These are phyloP conservation scores for Podila verticillata DNA, from an alignment of 192 early-diverging fungal genomes.

Conservation along the genomic window DNA sequence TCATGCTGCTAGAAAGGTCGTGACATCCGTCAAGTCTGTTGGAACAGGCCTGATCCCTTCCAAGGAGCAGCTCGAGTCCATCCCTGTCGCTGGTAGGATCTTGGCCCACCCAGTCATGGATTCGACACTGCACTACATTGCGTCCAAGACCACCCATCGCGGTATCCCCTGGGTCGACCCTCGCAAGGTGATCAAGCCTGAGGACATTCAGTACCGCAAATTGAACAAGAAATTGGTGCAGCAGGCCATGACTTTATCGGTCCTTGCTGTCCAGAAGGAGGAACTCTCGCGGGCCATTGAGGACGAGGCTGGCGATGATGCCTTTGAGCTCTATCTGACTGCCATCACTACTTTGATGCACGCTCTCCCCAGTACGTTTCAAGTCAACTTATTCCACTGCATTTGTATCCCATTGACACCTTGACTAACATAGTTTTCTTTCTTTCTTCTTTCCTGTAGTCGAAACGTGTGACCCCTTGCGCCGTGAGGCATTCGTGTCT, in stretches of 20 bases:
- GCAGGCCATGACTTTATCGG: slow-evolving; percentile 51
- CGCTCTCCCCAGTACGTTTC: slow-evolving; percentile 50
- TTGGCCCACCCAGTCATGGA: slow-evolving; percentile 47
- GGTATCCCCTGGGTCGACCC: slow-evolving; percentile 21
- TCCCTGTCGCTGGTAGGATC: slow-evolving; percentile 39
- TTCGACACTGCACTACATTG: slow-evolving; percentile 39
- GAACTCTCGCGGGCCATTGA: slow-evolving; percentile 40
- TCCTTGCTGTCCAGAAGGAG: slow-evolving; percentile 50
- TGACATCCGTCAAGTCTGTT: slow-evolving; percentile 26
- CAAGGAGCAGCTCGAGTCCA: slow-evolving; percentile 31
- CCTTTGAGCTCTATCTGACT: slow-evolving; percentile 45
- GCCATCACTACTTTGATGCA: slow-evolving; percentile 43
- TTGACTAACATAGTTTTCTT: background rate
- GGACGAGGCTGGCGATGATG: slow-evolving; percentile 52
- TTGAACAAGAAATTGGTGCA: slow-evolving; percentile 50
- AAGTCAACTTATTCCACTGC: background rate
- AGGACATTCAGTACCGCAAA: slow-evolving; percentile 44
- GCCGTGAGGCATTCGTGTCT: slow-evolving; percentile 32
- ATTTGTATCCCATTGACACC: background rate
- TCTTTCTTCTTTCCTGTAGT: slow-evolving; percentile 4
- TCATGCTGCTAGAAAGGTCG: slow-evolving; percentile 31
- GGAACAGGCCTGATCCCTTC: slow-evolving; percentile 36
- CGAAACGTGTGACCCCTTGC: slow-evolving; percentile 45
- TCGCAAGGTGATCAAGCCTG: slow-evolving; percentile 28
- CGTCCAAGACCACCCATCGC: slow-evolving; percentile 30